phyloP scores from a whole-genome alignment of 176 grass and related monocot genomes.

The Carex parvula region DNA sequence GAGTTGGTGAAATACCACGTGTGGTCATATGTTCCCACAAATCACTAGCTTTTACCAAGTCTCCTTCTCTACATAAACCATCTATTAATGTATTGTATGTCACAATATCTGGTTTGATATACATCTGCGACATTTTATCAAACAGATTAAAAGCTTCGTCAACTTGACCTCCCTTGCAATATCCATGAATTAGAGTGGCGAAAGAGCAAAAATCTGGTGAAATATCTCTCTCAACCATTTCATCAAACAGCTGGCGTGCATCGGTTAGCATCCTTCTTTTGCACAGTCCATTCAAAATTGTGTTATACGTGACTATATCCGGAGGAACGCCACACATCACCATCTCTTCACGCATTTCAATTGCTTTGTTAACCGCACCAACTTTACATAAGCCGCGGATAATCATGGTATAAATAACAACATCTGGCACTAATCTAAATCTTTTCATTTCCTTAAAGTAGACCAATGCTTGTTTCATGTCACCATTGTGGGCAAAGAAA shows the following conservation, averaged over 20 bases:
- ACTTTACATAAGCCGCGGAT: constrained; percentile 69
- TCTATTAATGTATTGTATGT: constrained; percentile 95
- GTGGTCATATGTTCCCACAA: constrained; percentile 82
- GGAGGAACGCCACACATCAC: constrained; percentile 62
- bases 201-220: constrained; percentile 80
- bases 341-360: constrained; percentile 82
- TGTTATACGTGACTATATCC: constrained; percentile 85
- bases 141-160: constrained; percentile 58
- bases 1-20: constrained; percentile 62
- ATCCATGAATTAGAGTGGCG: constrained; percentile 91
- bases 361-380: constrained; percentile 51
- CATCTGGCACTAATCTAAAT: constrained; percentile 53
- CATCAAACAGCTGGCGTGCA: constrained; percentile 56
- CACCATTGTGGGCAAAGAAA: constrained; percentile 61
- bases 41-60: constrained; percentile 71
- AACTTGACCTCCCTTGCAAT: constrained; percentile 46
- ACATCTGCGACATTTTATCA: constrained; percentile 47
- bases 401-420: constrained; percentile 90
- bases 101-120: constrained; percentile 74
- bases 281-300: constrained; percentile 66
- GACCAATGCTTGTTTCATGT: constrained; percentile 28
- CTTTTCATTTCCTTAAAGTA: constrained; percentile 67
- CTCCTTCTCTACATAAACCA: constrained; percentile 80
- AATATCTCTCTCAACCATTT: constrained; percentile 71
- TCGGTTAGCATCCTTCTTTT: constrained; percentile 51